These are phyloP conservation scores for Populus hybrid DNA, from an alignment of 441 rosid genomes.

Conservation along the genomic window DNA sequence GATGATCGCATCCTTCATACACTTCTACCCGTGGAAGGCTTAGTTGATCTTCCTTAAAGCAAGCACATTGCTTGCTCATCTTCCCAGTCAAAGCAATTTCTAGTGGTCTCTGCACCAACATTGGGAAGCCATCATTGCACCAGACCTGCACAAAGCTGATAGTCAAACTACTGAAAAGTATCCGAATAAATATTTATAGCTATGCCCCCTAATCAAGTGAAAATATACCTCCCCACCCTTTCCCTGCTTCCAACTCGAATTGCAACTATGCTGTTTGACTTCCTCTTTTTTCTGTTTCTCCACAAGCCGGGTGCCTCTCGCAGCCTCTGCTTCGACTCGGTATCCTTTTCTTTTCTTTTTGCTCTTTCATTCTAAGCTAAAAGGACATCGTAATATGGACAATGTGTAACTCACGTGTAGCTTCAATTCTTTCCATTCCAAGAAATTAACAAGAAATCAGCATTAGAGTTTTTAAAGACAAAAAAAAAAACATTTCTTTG, in stretches of 20 bases:
- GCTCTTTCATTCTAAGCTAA: neutral
- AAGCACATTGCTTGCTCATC: conserved; percentile 89
- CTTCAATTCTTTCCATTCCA: conserved; percentile 20
- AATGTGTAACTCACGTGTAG: conserved; percentile 59
- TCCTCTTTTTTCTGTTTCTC: conserved; percentile 88
- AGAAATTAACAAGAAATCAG: too few species aligned
- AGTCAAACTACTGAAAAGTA: neutral
- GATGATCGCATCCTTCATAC: conserved; percentile 72
- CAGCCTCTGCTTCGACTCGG: conserved; percentile 90
- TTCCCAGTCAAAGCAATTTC: conserved; percentile 87
- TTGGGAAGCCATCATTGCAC: conserved; percentile 83
- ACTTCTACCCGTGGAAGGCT: conserved; percentile 67
- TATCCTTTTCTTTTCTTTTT: neutral
- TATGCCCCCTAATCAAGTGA: neutral
- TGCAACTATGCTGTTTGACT: conserved; percentile 81
- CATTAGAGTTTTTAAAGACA: neutral
- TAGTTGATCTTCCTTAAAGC: conserved; percentile 68
- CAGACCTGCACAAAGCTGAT: conserved; percentile 53
- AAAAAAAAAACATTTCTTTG: neutral
- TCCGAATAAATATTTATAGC: neutral
- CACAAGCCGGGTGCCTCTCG: conserved; percentile 83
- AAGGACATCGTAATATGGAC: neutral
- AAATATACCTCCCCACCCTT: conserved; percentile 82
- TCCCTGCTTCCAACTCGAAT: conserved; percentile 88
- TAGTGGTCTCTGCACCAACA: conserved; percentile 74